Conservation (phyloP, 2,329 filamentous ascomycete genomes). For the Aspergillus tamarii region DNA sequence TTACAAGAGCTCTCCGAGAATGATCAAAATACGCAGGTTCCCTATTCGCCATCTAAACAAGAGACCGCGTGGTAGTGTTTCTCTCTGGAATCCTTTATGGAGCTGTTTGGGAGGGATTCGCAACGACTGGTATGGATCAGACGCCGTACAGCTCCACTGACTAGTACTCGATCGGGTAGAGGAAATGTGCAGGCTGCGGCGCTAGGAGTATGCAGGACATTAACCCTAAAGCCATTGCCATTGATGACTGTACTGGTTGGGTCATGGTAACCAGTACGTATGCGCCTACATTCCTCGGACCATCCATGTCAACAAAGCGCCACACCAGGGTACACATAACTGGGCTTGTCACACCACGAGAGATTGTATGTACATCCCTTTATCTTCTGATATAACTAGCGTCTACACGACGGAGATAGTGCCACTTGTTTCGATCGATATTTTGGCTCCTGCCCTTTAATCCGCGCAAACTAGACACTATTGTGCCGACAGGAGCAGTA, state of each 20-base stretch:
- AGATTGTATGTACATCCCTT: no score
- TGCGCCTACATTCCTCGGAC: background rate
- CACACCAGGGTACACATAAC: background rate
- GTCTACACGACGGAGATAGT: background rate
- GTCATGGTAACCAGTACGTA: background rate
- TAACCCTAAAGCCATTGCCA: background rate
- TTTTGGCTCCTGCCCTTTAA: background rate
- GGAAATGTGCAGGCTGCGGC: background rate
- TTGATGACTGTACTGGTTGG: background rate
- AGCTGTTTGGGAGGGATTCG: no score
- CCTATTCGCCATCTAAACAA: background rate
- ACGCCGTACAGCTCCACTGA: background rate
- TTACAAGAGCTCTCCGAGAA: background rate
- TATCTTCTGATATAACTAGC: background rate
- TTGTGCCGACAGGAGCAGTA: background rate
- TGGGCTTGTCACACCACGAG: background rate
- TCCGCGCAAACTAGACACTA: background rate
- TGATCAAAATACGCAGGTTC: background rate
- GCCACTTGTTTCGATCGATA: background rate
- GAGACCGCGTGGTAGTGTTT: background rate
- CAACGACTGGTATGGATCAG: conserved; percentile 3
- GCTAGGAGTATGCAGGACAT: background rate
- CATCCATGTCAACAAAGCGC: background rate
- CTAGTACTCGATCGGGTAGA: background rate
- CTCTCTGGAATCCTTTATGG: conserved; percentile 1